Percentiles rank a stretch among this genome's conserved stretches.
Evolutionary conservation across 148 eudicot genomes (phyloP).

Genomic region (Dianthus caryophyllus): DNA sequence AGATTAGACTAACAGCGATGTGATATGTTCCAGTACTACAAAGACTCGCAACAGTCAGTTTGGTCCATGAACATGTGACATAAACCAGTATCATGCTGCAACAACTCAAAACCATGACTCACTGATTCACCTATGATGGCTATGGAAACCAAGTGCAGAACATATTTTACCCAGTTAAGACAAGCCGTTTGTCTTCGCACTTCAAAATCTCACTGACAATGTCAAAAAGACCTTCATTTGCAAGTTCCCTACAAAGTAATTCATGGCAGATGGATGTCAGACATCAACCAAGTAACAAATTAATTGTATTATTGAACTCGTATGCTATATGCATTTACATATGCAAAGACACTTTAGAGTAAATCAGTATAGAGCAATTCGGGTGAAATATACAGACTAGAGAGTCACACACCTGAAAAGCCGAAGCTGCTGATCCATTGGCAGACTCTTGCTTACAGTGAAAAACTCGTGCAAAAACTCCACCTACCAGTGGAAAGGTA

Average conservation of each 20-base stretch:
- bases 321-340: not conserved
- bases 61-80: constrained; percentile 8
- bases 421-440: constrained; percentile 86
- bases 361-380: not conserved
- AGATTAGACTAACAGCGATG: not conserved
- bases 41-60: not conserved
- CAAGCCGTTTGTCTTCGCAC: constrained; percentile 68
- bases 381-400: constrained; percentile 11
- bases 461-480: constrained; percentile 88
- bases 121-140: not conserved
- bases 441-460: constrained; percentile 87
- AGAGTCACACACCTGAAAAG: constrained; percentile 58
- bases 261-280: constrained; percentile 4
- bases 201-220: constrained; percentile 68
- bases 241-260: constrained; percentile 67
- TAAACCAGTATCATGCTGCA: not conserved
- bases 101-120: not conserved
- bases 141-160: not conserved
- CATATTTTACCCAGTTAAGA: constrained; percentile 68
- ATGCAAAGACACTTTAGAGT: not conserved
- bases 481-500: constrained; percentile 39
- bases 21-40: not conserved
- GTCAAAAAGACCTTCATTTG: constrained; percentile 79
- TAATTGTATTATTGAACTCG: not conserved
- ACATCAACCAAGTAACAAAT: constrained; percentile 7